Evolutionary conservation across 2,329 filamentous ascomycete genomes (phyloP).

Genomic region (Colletotrichum sp.): DNA sequence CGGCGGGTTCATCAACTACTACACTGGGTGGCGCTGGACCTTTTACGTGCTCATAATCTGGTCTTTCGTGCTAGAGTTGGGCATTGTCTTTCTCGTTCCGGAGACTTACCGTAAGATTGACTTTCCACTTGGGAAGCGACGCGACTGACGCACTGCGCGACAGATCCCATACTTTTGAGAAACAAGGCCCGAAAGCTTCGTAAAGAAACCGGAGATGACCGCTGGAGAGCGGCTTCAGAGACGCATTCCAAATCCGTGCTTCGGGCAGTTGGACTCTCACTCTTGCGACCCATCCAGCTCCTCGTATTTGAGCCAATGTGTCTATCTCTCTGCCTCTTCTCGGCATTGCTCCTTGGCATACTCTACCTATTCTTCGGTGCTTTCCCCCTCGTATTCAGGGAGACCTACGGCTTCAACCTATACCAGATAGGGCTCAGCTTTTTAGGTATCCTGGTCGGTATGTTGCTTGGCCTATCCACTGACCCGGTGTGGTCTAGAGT

Average conservation of each 20-base stretch:
- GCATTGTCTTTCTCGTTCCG: constrained; percentile 76
- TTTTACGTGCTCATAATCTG: constrained; percentile 88
- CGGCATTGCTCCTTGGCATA: constrained; percentile 84
- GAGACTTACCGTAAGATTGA: constrained; percentile 75
- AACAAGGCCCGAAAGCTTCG: constrained; percentile 74
- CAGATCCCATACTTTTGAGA: constrained; percentile 71
- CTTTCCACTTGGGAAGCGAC: constrained; percentile 17
- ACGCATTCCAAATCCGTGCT: constrained; percentile 70
- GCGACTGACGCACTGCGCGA: neutral
- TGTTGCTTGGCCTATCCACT: constrained; percentile 63
- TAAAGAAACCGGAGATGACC: constrained; percentile 74
- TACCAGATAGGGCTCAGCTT: constrained; percentile 85
- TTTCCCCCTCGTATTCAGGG: constrained; percentile 79
- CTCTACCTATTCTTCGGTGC: constrained; percentile 92
- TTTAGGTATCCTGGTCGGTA: constrained; percentile 72
- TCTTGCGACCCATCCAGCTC: constrained; percentile 76
- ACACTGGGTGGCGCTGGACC: constrained; percentile 78
- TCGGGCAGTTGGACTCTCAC: constrained; percentile 61
- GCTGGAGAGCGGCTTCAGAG: constrained; percentile 81
- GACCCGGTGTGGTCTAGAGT: constrained; percentile 71
- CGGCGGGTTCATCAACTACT: constrained; percentile 84
- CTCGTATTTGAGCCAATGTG: constrained; percentile 86
- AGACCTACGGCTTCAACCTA: constrained; percentile 75
- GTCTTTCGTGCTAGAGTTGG: constrained; percentile 66
- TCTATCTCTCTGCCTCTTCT: constrained; percentile 79